Evolutionary conservation across 2,329 filamentous ascomycete species (phyloP), one percentile per base, ranked within the genome.

Genomic region (Phialophora verrucosa): DNA sequence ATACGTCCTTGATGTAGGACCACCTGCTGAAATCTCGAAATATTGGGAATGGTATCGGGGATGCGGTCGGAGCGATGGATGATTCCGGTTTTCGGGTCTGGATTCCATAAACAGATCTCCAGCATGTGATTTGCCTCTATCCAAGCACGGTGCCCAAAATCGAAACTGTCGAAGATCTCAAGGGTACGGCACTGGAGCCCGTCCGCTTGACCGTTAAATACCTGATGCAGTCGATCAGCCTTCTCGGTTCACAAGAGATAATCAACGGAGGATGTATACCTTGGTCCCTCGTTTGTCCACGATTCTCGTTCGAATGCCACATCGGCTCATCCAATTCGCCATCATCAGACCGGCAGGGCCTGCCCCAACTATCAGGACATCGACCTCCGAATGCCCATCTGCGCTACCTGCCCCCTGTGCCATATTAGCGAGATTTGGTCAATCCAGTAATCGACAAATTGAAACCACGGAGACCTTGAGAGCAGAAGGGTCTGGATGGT

Each of bases 141-240:
- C 84, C 87, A 87, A 1, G 83, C 84, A 4, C 84, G 79, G 69
- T 91, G 84, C 2, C 81, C 87, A 65, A 92, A 85, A 0, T 87
- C 89, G 70, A 92, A 90, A 58, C 85, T 87, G 71, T 92, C 88
- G 63, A 92, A 86, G n/a, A 92, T 90, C 75, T 92, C 88, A 1
- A 91, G 80, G 0, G 87, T 90, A 1, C 89, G 86, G 69, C 84
- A 86, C 76, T 91, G 87, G 2, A 90, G 79, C 1, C 85, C 86
- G 69, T 85, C 83, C 1, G 82, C 82, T 69, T 83, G 82, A 23
- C 78, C 77, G n/a, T 73, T 75, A n/a, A 70, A 71, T 49, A 75
- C 71, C 54, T 71, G 35, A 51, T 25, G 29, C 38, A n/a, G 23
- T 35, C 10, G 25, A 23, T 42, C 20, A 25, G 44, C 17, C 4